Percentiles rank a stretch among this genome's conserved stretches.
These are phyloP conservation scores for Fraxinus americana DNA, from an alignment of 257 asterid species.

Conservation along the genomic window DNA sequence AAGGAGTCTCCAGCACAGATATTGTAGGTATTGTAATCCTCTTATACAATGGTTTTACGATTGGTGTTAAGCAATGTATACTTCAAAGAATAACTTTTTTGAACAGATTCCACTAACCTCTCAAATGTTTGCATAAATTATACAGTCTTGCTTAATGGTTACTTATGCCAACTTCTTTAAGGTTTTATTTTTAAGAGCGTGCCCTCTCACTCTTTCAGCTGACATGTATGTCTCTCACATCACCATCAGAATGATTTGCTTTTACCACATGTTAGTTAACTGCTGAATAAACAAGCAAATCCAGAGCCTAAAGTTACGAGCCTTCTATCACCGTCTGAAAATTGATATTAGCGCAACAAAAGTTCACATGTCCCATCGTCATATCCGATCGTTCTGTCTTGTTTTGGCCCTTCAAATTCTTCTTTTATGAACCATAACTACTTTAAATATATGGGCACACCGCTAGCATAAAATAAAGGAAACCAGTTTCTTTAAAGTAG, in stretches of 20 bases:
- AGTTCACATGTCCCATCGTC: background rate
- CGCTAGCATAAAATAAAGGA: background rate
- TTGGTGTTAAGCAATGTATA: conserved; percentile 9
- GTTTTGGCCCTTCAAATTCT: background rate
- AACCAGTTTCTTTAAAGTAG: background rate
- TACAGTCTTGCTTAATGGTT: background rate
- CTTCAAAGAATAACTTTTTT: conserved; percentile 19
- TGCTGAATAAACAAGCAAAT: background rate
- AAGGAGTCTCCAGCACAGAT: conserved; percentile 98
- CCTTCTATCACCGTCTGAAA: background rate
- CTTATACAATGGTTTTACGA: conserved; percentile 26
- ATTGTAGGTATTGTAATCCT: conserved; percentile 81
- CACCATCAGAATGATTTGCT: background rate
- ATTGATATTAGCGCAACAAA: background rate
- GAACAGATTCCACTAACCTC: conserved; percentile 3
- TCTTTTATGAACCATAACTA: background rate
- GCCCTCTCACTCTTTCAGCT: background rate
- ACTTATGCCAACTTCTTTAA: background rate
- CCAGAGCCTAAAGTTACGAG: background rate
- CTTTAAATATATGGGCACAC: background rate
- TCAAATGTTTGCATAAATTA: background rate
- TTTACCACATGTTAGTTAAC: background rate
- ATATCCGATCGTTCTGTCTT: background rate
- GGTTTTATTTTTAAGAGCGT: background rate
- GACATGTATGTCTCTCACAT: background rate